Conservation (phyloP, 495 filamentous ascomycete species). For the Lepraria neglecta region DNA sequence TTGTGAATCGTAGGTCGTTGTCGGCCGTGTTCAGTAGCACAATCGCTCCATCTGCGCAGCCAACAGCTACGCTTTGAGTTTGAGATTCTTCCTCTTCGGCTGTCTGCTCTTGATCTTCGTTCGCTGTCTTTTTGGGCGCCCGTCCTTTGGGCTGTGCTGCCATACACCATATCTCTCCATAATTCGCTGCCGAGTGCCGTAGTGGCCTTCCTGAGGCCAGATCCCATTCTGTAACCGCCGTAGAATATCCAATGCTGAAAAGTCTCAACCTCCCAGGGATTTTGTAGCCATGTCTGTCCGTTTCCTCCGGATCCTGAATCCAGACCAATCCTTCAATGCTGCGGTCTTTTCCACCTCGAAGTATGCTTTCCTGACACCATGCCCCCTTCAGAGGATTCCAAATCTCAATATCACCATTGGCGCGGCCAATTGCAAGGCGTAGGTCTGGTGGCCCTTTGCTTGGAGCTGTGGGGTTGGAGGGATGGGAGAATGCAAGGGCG, state of each 20-base stretch:
- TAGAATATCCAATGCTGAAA: conserved; percentile 94
- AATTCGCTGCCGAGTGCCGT: conserved; percentile 81
- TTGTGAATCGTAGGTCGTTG: conserved; percentile 65
- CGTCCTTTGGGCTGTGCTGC: conserved; percentile 70
- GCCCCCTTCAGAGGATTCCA: conserved; percentile 85
- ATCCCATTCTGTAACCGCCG: conserved; percentile 91
- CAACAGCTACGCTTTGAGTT: conserved; percentile 73
- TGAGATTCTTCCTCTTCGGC: conserved; percentile 41
- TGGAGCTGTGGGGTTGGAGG: conserved; percentile 48
- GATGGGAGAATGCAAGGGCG: conserved; percentile 86
- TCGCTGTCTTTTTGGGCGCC: conserved; percentile 29
- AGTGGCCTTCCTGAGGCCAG: conserved; percentile 65
- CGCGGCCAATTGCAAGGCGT: conserved; percentile 81
- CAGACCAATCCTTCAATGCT: conserved; percentile 87
- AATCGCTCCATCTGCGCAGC: conserved; percentile 86
- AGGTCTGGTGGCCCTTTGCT: conserved; percentile 51
- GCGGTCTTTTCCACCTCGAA: conserved; percentile 76
- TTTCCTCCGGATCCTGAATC: conserved; percentile 73
- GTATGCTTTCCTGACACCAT: conserved; percentile 85
- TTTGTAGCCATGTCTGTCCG: conserved; percentile 53
- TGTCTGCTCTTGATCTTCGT: conserved; percentile 32
- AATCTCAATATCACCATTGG: conserved; percentile 95
- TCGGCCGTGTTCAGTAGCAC: conserved; percentile 80
- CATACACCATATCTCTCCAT: conserved; percentile 95
- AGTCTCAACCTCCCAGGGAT: conserved; percentile 71